Evolutionary conservation across 257 asterid species (phyloP).

Genomic region (Nicotiana undulata): DNA sequence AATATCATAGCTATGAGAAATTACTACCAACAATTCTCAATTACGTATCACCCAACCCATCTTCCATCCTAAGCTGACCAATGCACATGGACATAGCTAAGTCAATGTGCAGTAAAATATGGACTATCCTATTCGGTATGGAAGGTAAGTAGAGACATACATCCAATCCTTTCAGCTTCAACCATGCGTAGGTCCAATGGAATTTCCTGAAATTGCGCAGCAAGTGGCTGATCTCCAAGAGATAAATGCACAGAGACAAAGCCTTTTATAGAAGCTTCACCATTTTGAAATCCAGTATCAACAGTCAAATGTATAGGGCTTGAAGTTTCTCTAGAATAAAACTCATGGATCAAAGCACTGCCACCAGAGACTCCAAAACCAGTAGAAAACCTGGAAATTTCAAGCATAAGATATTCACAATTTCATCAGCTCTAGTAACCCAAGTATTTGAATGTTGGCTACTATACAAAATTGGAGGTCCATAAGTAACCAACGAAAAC

Average conservation of each 20-base stretch:
- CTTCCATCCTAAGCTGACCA: background rate
- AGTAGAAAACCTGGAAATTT: slow-evolving; percentile 67
- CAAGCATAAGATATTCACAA: background rate
- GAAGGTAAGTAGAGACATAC: slow-evolving; percentile 47
- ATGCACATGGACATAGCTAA: slow-evolving; percentile 34
- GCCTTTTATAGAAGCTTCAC: slow-evolving; percentile 51
- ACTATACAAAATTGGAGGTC: background rate
- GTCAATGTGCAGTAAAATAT: slow-evolving; percentile 46
- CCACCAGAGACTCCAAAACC: slow-evolving; percentile 71
- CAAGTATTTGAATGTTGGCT: background rate
- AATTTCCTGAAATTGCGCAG: slow-evolving; percentile 92
- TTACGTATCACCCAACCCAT: background rate
- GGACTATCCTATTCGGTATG: slow-evolving; percentile 28
- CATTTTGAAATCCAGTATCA: slow-evolving; percentile 58
- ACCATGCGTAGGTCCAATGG: slow-evolving; percentile 77
- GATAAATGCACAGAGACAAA: slow-evolving; percentile 46
- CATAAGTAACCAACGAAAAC: background rate
- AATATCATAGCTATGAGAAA: background rate
- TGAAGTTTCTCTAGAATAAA: slow-evolving; percentile 58
- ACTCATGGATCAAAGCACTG: slow-evolving; percentile 78
- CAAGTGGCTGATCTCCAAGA: slow-evolving; percentile 87
- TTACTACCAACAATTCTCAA: background rate
- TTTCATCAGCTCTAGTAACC: background rate
- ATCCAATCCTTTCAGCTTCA: slow-evolving; percentile 88
- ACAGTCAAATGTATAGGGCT: slow-evolving; percentile 83